A percentile compares a stretch with the other conserved stretches of the same genome.
Conservation (phyloP, 495 filamentous ascomycete species). For the Aspergillus funiculosus region DNA sequence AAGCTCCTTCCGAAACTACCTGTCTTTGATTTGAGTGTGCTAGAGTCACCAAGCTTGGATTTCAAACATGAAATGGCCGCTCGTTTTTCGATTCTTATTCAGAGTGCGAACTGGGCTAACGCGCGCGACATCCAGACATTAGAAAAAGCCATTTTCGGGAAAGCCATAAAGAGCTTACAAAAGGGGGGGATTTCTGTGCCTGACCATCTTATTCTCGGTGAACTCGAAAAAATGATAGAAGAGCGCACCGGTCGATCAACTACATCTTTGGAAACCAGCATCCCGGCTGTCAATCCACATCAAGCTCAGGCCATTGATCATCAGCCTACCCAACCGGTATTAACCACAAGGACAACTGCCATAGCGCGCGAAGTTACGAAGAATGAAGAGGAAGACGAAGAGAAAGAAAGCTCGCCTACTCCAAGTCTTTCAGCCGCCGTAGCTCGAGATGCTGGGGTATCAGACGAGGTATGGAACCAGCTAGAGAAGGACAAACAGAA, state of each 20-base stretch:
- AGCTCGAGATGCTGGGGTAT: constrained; percentile 50
- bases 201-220: constrained; percentile 31
- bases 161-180: constrained; percentile 25
- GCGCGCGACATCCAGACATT: constrained; percentile 59
- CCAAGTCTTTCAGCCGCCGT: neutral
- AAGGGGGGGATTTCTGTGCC: constrained; percentile 20
- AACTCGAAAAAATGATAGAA: constrained; percentile 39
- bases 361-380: too few relatives aligned
- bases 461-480: constrained; percentile 56
- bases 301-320: neutral
- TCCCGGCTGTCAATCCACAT: neutral
- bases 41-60: constrained; percentile 23
- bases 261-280: neutral
- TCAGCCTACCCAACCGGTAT: neutral
- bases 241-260: constrained; percentile 25
- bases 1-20: constrained; percentile 17
- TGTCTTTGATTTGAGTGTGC: constrained; percentile 30
- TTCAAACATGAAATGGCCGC: constrained; percentile 24
- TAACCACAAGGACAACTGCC: constrained; percentile 1
- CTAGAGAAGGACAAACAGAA: constrained; percentile 46
- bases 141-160: constrained; percentile 47
- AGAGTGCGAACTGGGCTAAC: constrained; percentile 58
- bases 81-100: constrained; percentile 38
- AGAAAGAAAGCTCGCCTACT: constrained; percentile 6
- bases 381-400: neutral